Conservation (phyloP, 2,329 filamentous ascomycete genomes). For the Sarocladiaceae sp. region DNA sequence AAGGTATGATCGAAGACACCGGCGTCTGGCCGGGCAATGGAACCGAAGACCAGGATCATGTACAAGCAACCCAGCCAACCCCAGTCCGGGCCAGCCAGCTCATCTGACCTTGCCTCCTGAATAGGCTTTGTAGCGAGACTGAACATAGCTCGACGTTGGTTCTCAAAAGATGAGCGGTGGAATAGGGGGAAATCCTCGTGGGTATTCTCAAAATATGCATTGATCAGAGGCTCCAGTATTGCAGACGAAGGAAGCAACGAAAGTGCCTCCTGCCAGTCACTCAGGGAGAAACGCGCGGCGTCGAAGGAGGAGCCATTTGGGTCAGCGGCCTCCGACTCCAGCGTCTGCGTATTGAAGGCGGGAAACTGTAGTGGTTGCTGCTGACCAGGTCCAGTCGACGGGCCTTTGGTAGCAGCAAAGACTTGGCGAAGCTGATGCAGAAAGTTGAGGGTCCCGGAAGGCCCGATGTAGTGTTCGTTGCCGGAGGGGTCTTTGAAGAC, state of each 20-base stretch:
- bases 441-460: constrained; percentile 30
- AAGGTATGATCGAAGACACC: constrained; percentile 20
- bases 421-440: constrained; percentile 25
- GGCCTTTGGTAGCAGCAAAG: background rate
- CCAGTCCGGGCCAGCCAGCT: constrained; percentile 19
- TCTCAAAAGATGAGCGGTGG: constrained; percentile 26
- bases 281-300: background rate
- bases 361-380: background rate
- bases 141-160: constrained; percentile 16
- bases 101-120: background rate
- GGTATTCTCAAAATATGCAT: constrained; percentile 27
- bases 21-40: constrained; percentile 20
- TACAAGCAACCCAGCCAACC: constrained; percentile 30
- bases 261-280: constrained; percentile 23
- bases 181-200: constrained; percentile 31
- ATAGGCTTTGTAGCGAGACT: no score
- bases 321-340: constrained; percentile 15
- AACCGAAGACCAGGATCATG: constrained; percentile 30
- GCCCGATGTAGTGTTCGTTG: constrained; percentile 30
- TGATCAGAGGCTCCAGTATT: constrained; percentile 23
- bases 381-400: background rate
- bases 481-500: constrained; percentile 22
- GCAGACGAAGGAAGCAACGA: constrained; percentile 20
- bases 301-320: background rate
- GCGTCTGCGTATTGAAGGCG: constrained; percentile 17